These are phyloP conservation scores for Comarum palustre DNA, from an alignment of 306 rosid species.

Conservation along the genomic window DNA sequence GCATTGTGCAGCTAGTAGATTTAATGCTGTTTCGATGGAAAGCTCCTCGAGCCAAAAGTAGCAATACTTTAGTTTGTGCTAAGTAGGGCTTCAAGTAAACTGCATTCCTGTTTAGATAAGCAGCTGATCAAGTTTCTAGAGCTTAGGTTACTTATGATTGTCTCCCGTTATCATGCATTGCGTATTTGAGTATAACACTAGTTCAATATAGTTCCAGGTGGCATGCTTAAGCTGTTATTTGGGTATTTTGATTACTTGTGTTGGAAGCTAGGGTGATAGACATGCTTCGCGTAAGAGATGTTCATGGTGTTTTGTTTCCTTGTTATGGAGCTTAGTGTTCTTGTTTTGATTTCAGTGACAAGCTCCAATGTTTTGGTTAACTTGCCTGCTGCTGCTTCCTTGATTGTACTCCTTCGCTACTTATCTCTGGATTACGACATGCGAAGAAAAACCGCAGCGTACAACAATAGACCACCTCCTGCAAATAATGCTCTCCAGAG, in stretches of 20 bases:
- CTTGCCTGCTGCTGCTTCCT: constrained; percentile 87
- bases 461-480: constrained; percentile 59
- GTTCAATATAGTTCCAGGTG: background rate
- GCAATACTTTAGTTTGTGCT: background rate
- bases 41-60: background rate
- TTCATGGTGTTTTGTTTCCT: constrained; percentile 19
- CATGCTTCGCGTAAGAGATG: constrained; percentile 14
- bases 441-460: constrained; percentile 80
- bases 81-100: background rate
- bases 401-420: constrained; percentile 70
- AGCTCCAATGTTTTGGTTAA: constrained; percentile 97
- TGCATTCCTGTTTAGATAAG: background rate
- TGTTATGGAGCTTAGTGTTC: constrained; percentile 31
- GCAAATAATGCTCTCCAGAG: constrained; percentile 43
- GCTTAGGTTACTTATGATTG: background rate
- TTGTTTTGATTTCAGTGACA: constrained; percentile 69
- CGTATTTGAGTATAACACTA: background rate
- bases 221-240: background rate
- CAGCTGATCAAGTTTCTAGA: background rate
- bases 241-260: constrained; percentile 6
- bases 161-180: background rate
- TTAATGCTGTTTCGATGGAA: background rate
- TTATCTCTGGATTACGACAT: constrained; percentile 78
- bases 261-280: constrained; percentile 8
- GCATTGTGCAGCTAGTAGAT: background rate